Base-by-base conservation (phyloP, 2,329 filamentous ascomycete genomes). In the Clathrospora elynae region DNA sequence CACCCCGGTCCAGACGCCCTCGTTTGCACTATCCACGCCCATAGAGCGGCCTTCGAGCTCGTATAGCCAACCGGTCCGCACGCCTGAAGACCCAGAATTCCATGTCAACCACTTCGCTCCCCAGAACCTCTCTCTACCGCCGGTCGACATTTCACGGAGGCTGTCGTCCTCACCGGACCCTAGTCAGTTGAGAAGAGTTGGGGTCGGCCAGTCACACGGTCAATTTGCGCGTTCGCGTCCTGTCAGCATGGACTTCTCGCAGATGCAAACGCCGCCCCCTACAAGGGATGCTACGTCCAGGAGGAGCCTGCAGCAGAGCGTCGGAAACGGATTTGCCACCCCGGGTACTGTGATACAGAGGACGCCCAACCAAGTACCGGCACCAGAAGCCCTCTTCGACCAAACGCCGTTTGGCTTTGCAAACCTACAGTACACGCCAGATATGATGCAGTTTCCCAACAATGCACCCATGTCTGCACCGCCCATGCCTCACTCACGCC, bases 81-180 rank as follows among this genome's bases (percentile, higher is more conserved):
- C 58, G 5, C 69, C 68, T 12, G 63, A 72, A 45, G 70, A 73
- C 35, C 70, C 70, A 22, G 60, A 67, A 62, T 77, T 83, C 62
- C 82, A 86, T 81, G 79, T 77, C 57, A 83, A 82, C 55, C 79
- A 85, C 62, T 78, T 81, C 57, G 79, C 79, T 29, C 72, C 78
- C 29, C 75, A 76, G 56, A 78, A 72, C 59, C 67, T 81, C 39
- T 73, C 76, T 41, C 68, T 85, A 42, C 80, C 82, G 46, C 78
- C 82, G 20, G 81, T 85, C 60, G 79, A 84, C 55, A 78, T 79
- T 22, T 78, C 81, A 50, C 75, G 75, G 59, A 77, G 78, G 55
- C 67, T 86, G 29, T 75, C 75, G 10, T 85, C 83, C 11, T 84
- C 84, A 36, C 78, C 82, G 22, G 75, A 69, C 22, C 71, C 75